These are phyloP conservation scores for Phytophthora brassicae DNA, from an alignment of 352 stramenopile species.

Conservation along the genomic window DNA sequence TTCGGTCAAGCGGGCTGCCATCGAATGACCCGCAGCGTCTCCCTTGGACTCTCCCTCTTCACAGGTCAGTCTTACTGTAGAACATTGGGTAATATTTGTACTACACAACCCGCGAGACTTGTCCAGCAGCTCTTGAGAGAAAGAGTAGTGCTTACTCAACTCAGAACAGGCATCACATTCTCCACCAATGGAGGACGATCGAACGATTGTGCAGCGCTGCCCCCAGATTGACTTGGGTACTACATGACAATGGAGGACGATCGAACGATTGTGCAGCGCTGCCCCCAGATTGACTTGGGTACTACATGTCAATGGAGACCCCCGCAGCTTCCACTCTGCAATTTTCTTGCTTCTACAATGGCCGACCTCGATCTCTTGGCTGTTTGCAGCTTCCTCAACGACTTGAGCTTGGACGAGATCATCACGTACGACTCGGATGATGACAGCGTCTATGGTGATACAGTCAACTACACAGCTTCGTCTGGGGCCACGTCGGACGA, in stretches of 20 bases:
- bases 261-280: constrained; percentile 4
- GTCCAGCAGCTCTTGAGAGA: not conserved
- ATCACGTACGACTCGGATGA: constrained; percentile 10
- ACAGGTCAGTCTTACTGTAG: not conserved
- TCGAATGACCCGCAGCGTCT: not conserved
- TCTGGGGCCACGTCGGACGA: constrained; percentile 4
- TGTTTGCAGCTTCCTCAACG: constrained; percentile 32
- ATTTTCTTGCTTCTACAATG: constrained; percentile 17
- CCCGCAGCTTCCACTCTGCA: constrained; percentile 13
- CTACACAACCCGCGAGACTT: not conserved
- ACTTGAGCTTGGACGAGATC: constrained; percentile 33
- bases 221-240: constrained; percentile 1
- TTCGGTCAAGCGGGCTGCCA: not conserved
- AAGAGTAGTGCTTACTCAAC: not conserved
- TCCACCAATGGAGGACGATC: constrained; percentile 7
- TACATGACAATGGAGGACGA: not conserved
- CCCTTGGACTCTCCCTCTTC: not conserved
- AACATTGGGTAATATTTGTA: no score
- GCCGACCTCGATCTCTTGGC: constrained; percentile 15
- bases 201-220: constrained; percentile 1
- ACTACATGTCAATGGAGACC: not conserved
- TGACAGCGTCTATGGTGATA: not conserved
- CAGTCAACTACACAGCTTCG: no score
- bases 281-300: constrained; percentile 3
- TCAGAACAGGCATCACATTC: not conserved